Base-by-base conservation (phyloP, 1,284 basidiomycete genomes). In the Peniophora sp. region DNA sequence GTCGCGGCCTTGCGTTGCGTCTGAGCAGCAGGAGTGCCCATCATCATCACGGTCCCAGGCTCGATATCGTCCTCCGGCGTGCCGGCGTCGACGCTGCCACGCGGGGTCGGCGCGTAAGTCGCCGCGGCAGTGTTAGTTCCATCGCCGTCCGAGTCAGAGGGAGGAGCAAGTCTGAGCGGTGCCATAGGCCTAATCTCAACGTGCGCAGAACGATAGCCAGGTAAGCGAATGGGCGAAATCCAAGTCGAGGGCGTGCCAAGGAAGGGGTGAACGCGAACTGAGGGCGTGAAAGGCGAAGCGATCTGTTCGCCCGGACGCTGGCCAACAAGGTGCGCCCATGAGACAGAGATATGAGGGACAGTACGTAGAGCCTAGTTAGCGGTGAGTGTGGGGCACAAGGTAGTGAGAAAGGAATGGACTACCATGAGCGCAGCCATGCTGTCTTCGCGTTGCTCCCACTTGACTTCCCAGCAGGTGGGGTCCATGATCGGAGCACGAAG, bases 401-500 rank as follows among this genome's bases (percentile, higher is more conserved):
- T 36, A 9, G 25, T 23, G 19, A 43, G 35, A 17, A 48, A 10
- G 6, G n/a, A n/a, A n/a, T n/a, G 20, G 49, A 69, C 54, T 62
- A 87, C 86, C 75, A 79, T 77, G 49, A 85, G 67, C 24, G 87
- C 87, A 54, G 69, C 77, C 48, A 88, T 75, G 54, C 83, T 85
- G 56, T 89, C 81, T 52, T 88, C 82, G 39, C 87, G 74, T 63
- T 85, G 77, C 25, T 72, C 69, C 83, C 84, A 90, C 61, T 89
- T 90, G 32, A 87, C 72, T 61, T 85, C 83, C 79, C 83, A 89
- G 52, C 82, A 80, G 8, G 70, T 65, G 0, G 58, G 55, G 48
- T 82, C 76, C 86, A 87, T 88, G 14, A 59, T 56, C 6, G 70
- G 48, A 25, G 70, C 72, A 41, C 82, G 80, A 22, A 72, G 71